phyloP scores from a whole-genome alignment of 108 stramenopile species.

The Fragilaria radians region DNA sequence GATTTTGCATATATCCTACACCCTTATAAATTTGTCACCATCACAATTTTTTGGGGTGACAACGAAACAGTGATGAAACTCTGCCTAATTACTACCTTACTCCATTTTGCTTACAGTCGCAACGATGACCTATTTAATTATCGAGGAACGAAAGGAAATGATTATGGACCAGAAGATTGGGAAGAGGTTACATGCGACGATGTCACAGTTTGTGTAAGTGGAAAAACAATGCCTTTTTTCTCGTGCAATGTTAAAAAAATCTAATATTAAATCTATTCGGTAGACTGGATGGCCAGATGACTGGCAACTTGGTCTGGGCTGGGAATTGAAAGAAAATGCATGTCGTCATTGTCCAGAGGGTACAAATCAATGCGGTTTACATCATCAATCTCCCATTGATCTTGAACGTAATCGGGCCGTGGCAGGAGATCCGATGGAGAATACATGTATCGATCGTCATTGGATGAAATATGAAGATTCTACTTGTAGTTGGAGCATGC shows the following conservation, averaged over 20 bases:
- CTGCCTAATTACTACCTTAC: too few relatives aligned
- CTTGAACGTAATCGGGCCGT: slow-evolving; percentile 15
- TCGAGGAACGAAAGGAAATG: slow-evolving; percentile 1
- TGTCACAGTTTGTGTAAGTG: slow-evolving; percentile 4
- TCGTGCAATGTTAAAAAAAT: not conserved
- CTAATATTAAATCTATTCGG: not conserved
- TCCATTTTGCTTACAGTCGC: not conserved
- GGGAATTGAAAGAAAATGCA: not conserved
- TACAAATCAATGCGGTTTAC: slow-evolving; percentile 19
- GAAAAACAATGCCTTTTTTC: not conserved
- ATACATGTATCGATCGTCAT: slow-evolving; percentile 16
- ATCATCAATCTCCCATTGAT: slow-evolving; percentile 35
- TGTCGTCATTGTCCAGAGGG: slow-evolving; percentile 1
- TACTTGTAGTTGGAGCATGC: slow-evolving; percentile 21
- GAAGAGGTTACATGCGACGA: slow-evolving; percentile 3
- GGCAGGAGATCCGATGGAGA: slow-evolving; percentile 3
- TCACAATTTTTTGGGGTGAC: too few relatives aligned
- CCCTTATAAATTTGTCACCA: too few relatives aligned
- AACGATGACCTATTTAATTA: slow-evolving; percentile 16
- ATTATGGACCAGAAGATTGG: slow-evolving; percentile 6
- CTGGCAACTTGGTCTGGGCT: not conserved
- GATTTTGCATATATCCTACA: too few relatives aligned
- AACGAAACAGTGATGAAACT: too few relatives aligned
- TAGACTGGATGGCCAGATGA: not conserved
- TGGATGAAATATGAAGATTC: slow-evolving; percentile 45